A percentile compares a stretch with the other conserved stretches of the same genome.
These are phyloP conservation scores for Takakia lepidozioides DNA, from an alignment of 225 moss, liverwort and hornwort genomes.

Conservation along the genomic window DNA sequence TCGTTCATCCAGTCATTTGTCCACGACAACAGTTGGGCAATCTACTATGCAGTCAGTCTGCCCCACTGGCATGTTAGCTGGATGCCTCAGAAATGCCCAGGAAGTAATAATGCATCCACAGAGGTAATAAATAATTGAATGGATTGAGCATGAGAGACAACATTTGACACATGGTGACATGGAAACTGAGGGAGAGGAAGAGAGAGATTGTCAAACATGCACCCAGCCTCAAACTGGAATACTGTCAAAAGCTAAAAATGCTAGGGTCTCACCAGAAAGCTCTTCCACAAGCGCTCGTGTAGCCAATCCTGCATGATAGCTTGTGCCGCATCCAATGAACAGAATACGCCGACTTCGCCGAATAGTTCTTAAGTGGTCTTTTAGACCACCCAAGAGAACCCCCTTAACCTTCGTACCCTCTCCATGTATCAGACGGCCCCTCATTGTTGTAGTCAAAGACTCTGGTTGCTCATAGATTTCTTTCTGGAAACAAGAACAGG, in stretches of 20 bases:
- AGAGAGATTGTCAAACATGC: not conserved
- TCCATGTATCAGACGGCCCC: slow-evolving; percentile 88
- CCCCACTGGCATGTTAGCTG: too few relatives aligned
- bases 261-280: slow-evolving; percentile 61
- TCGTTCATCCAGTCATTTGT: too few relatives aligned
- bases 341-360: slow-evolving; percentile 84
- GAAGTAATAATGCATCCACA: too few relatives aligned
- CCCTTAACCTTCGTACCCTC: slow-evolving; percentile 73
- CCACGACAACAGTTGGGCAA: too few relatives aligned
- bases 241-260: not conserved
- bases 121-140: too few relatives aligned
- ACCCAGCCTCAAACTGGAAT: not conserved
- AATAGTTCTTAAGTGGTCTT: slow-evolving; percentile 79
- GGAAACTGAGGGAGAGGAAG: not conserved
- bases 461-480: slow-evolving; percentile 99
- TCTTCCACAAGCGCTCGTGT: slow-evolving; percentile 93
- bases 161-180: too few relatives aligned
- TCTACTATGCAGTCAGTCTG: too few relatives aligned
- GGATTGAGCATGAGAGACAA: too few relatives aligned
- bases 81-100: too few relatives aligned
- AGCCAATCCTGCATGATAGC: slow-evolving; percentile 95
- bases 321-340: slow-evolving; percentile 99
- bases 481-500: slow-evolving; percentile 31
- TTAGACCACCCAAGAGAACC: slow-evolving; percentile 91
- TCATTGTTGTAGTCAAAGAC: slow-evolving; percentile 92